Evolutionary conservation across 2,329 filamentous ascomycete genomes (phyloP), one percentile per base, ranked within the genome.

Genomic region (Alternaria hordeiaustralica): DNA sequence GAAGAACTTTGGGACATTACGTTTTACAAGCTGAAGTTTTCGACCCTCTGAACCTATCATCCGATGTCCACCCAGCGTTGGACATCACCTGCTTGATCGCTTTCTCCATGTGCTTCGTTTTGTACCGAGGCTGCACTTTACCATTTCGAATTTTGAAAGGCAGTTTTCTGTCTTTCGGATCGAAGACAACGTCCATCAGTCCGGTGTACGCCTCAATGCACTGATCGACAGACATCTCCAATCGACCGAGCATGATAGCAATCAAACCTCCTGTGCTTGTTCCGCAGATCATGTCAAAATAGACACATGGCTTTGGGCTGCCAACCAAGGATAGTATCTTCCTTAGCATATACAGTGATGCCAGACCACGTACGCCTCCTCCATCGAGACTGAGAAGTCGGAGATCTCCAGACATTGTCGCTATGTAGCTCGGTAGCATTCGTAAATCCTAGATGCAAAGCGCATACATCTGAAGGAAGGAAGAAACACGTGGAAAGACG

Each of bases 201-300:
- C 46, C 55, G n/a, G 45, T 58, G 21, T 68, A 70, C 13, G 55
- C 61, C 20, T 44, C 45, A 36, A 66, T 68, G 43, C 67, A 70
- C 55, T 66, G 55, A 18, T 66, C 63, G 18, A 68, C 54, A 8
- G 49, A 46, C 65, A 70, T 70, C 46, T 70, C 56, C 7, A 70
- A 53, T 44, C 67, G 63, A 20, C 65, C 67, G 12, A 70, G 59
- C 67, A 70, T 70, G 58, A 67, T 59, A 25, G 67, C 65, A 33
- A 70, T 66, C 11, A 69, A 43, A 5, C 68, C 70, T 36, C 70
- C 70, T 11, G 66, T 72, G 20, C 64, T 68, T 2, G 70, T 71
- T 13, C 71, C 71, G 15, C 68, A 65, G n/a, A 73, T 73, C 46
- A 72, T 58, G 47, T 73, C 70, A 45, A 69, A 69, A 23, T 63